A percentile compares a stretch with the other conserved stretches of the same genome.
Evolutionary conservation across 371 early-diverging fungal species (phyloP).

Genomic region (Mortierella sp.): DNA sequence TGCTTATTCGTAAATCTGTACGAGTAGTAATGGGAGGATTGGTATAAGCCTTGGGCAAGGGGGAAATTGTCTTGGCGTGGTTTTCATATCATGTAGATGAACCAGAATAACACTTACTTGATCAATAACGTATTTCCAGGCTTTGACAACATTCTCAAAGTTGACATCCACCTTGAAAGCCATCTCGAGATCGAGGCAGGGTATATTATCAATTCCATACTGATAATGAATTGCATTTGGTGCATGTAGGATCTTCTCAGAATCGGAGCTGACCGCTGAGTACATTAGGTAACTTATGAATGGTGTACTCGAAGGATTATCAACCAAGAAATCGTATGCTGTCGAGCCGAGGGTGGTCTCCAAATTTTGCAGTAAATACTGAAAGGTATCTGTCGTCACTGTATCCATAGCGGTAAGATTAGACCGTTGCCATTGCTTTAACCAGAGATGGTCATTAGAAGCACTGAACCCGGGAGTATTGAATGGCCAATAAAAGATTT

Average conservation of each 20-base stretch:
- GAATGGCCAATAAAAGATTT: conserved; percentile 60
- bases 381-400: not conserved
- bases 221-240: conserved; percentile 58
- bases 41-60: not conserved
- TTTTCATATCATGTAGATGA: too few species aligned
- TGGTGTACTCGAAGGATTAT: conserved; percentile 28
- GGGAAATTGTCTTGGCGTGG: too few species aligned
- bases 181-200: conserved; percentile 40
- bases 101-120: conserved; percentile 9
- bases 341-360: conserved; percentile 9
- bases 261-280: not conserved
- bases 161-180: conserved; percentile 41
- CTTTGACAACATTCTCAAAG: conserved; percentile 42
- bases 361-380: not conserved
- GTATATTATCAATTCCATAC: conserved; percentile 39
- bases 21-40: too few species aligned
- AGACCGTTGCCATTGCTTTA: conserved; percentile 53
- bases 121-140: conserved; percentile 33
- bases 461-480: conserved; percentile 12
- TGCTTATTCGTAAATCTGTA: conserved; percentile 38
- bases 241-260: conserved; percentile 20
- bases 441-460: conserved; percentile 42
- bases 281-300: conserved; percentile 12
- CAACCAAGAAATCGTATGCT: conserved; percentile 4
- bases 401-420: conserved; percentile 4